phyloP scores from a whole-genome alignment of 345 rosid genomes.

The Acer campestre region DNA sequence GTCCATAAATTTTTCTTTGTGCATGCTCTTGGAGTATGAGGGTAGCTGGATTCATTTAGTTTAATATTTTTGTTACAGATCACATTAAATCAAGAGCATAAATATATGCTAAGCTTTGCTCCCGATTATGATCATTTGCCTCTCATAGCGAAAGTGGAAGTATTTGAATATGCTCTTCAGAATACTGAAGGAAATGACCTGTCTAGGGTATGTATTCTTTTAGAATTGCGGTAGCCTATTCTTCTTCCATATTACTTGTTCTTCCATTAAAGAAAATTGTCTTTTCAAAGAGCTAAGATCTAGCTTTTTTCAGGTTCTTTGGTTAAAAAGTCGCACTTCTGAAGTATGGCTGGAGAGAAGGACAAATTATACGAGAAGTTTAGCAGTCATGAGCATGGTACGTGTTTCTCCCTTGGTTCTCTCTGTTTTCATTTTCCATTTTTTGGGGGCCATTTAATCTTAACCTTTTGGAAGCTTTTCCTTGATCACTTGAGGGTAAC shows the following conservation, averaged over 20 bases:
- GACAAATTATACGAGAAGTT: slow-evolving; percentile 96
- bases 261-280: slow-evolving; percentile 8
- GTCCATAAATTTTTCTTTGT: background rate
- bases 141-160: slow-evolving; percentile 91
- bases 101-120: slow-evolving; percentile 86
- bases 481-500: background rate
- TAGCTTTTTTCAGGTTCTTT: slow-evolving; percentile 70
- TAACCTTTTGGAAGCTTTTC: background rate
- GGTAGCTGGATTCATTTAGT: slow-evolving; percentile 13
- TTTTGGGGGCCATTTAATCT: background rate
- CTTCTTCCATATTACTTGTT: slow-evolving; percentile 1
- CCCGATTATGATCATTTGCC: slow-evolving; percentile 95
- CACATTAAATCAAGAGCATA: slow-evolving; percentile 90
- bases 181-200: slow-evolving; percentile 98
- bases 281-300: slow-evolving; percentile 16
- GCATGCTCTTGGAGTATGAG: background rate
- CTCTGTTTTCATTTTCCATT: background rate
- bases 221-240: slow-evolving; percentile 10
- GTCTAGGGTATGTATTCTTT: slow-evolving; percentile 60
- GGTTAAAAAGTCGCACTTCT: slow-evolving; percentile 98
- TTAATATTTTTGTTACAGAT: slow-evolving; percentile 56
- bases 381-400: slow-evolving; percentile 99
- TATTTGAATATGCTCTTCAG: slow-evolving; percentile 81
- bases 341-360: slow-evolving; percentile 99
- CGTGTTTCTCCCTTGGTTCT: slow-evolving; percentile 24